Conservation (phyloP, 768 basidiomycete species). For the Tephrocybe sp. region DNA sequence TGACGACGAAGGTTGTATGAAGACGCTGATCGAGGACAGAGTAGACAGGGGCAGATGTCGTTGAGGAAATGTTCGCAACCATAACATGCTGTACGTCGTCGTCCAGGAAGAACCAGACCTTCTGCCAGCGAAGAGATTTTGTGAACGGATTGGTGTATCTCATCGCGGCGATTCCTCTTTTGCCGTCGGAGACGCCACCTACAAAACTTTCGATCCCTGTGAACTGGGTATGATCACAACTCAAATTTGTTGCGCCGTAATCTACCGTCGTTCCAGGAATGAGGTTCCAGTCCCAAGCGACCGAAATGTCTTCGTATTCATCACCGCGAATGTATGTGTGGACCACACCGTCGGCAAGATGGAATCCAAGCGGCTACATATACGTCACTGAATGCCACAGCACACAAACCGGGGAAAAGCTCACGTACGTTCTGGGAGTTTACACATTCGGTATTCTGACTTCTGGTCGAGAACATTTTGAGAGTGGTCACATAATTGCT, state of each 20-base stretch:
- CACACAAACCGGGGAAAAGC: neutral
- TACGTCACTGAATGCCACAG: neutral
- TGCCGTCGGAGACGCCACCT: slow-evolving; percentile 61
- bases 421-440: slow-evolving; percentile 56
- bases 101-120: slow-evolving; percentile 72
- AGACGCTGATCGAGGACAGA: slow-evolving; percentile 69
- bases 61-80: slow-evolving; percentile 49
- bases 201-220: slow-evolving; percentile 57
- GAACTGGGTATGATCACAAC: slow-evolving; percentile 40
- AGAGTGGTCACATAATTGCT: slow-evolving; percentile 56
- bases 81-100: slow-evolving; percentile 63
- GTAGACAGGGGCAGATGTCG: slow-evolving; percentile 45
- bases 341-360: slow-evolving; percentile 62
- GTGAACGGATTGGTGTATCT: slow-evolving; percentile 65
- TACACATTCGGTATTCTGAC: slow-evolving; percentile 61
- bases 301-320: slow-evolving; percentile 73
- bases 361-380: slow-evolving; percentile 58
- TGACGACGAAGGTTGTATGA: slow-evolving; percentile 37
- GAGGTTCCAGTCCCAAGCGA: slow-evolving; percentile 75
- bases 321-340: slow-evolving; percentile 63
- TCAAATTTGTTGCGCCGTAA: slow-evolving; percentile 53
- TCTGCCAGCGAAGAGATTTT: slow-evolving; percentile 54
- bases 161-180: slow-evolving; percentile 58
- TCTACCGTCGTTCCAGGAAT: slow-evolving; percentile 72
- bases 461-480: slow-evolving; percentile 61